These are phyloP conservation scores for Hemerocallis citrina DNA, from an alignment of 106 monocot genomes.

Conservation along the genomic window DNA sequence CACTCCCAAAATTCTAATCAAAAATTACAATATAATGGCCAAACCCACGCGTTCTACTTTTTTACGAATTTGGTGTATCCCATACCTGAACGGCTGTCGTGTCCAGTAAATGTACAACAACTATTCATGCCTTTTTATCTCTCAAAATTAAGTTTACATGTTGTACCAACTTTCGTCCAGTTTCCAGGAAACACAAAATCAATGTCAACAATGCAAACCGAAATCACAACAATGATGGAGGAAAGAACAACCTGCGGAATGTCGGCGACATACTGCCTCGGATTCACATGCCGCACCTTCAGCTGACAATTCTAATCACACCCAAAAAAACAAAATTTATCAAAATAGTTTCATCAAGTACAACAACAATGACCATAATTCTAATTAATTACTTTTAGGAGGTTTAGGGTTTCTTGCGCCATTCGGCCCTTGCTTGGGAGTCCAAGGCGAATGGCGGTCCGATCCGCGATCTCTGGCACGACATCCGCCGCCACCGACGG, in stretches of 20 bases:
- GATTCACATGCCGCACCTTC: constrained; percentile 73
- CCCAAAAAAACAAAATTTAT: not conserved
- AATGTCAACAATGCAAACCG: no score
- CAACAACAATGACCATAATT: not conserved
- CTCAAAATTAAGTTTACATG: no score
- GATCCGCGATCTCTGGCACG: constrained; percentile 20
- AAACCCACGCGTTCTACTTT: no score
- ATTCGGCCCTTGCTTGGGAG: constrained; percentile 92
- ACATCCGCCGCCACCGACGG: constrained; percentile 7
- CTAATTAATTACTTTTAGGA: constrained; percentile 60
- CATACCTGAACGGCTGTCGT: no score
- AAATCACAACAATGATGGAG: not conserved
- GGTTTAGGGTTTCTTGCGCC: constrained; percentile 81
- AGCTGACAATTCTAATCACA: constrained; percentile 77
- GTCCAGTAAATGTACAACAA: no score
- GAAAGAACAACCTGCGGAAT: constrained; percentile 69
- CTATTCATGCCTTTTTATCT: no score
- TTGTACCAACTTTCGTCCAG: no score
- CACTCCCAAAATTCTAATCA: no score
- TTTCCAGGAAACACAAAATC: no score
- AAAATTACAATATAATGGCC: no score
- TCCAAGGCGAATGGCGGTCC: constrained; percentile 59
- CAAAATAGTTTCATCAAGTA: no score
- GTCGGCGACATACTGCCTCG: constrained; percentile 84
- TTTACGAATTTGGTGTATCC: no score